Evolutionary conservation across 2,329 filamentous ascomycete genomes (phyloP).

Genomic region (Pseudocercospora musae): DNA sequence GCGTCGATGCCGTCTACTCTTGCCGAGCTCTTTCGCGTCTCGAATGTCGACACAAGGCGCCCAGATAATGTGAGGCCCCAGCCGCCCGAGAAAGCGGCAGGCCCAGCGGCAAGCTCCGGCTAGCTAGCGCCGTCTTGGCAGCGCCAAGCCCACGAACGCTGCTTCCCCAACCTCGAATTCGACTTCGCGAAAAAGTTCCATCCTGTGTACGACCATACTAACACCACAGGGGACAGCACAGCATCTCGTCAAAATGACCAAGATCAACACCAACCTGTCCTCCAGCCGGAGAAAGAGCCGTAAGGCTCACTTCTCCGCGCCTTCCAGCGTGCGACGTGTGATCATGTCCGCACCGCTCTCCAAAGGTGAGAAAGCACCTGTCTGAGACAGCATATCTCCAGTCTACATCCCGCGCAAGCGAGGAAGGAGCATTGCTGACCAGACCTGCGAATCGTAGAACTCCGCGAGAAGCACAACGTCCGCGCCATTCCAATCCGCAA

Average conservation of each 20-base stretch:
- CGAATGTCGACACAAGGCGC: not conserved
- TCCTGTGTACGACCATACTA: conserved; percentile 19
- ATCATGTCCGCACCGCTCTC: conserved; percentile 96
- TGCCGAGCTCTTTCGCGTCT: not conserved
- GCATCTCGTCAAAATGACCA: conserved; percentile 54
- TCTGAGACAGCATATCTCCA: conserved; percentile 12
- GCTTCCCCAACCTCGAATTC: conserved; percentile 4
- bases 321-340: conserved; percentile 86
- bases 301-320: conserved; percentile 96
- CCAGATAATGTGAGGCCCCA: not conserved
- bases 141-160: not conserved
- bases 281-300: conserved; percentile 97
- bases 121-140: not conserved
- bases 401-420: not conserved
- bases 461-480: conserved; percentile 99
- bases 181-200: conserved; percentile 2
- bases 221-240: not conserved
- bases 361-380: conserved; percentile 57
- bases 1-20: not conserved
- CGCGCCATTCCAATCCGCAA: conserved; percentile 96
- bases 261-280: conserved; percentile 64
- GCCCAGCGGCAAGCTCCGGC: not conserved
- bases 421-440: conserved; percentile 25
- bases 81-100: not conserved
- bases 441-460: conserved; percentile 47